Evolutionary conservation across 23 red algal species (phyloP).

Genomic region (Chondrus crispus): DNA sequence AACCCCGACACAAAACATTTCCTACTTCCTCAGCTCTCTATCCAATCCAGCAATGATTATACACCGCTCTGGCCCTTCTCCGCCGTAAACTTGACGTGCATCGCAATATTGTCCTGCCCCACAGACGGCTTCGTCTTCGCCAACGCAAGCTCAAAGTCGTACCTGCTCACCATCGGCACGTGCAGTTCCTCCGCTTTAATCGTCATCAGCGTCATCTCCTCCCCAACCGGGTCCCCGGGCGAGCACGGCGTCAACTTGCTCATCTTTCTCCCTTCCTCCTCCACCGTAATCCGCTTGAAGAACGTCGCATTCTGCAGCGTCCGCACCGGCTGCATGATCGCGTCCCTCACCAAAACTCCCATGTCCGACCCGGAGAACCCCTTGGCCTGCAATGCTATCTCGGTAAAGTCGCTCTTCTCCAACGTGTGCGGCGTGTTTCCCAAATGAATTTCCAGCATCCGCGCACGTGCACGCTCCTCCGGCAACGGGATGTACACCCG

Average conservation of each 20-base stretch:
- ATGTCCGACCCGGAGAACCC: slow-evolving; percentile 98
- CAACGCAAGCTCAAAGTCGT: slow-evolving; percentile 93
- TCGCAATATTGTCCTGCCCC: slow-evolving; percentile 60
- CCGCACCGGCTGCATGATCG: slow-evolving; percentile 99
- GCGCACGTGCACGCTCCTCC: slow-evolving; percentile 65
- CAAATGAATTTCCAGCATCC: slow-evolving; percentile 92
- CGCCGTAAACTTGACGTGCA: slow-evolving; percentile 78
- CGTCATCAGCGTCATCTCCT: slow-evolving; percentile 78
- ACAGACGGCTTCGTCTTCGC: slow-evolving; percentile 79
- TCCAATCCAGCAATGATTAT: neutral
- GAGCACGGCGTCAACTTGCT: slow-evolving; percentile 80
- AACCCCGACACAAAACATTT: neutral
- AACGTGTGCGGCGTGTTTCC: slow-evolving; percentile 81
- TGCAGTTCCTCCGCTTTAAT: slow-evolving; percentile 74
- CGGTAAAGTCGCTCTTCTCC: slow-evolving; percentile 46
- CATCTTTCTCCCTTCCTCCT: slow-evolving; percentile 16
- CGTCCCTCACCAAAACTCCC: slow-evolving; percentile 81
- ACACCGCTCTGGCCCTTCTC: slow-evolving; percentile 91
- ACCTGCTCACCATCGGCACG: slow-evolving; percentile 66
- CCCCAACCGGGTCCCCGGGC: slow-evolving; percentile 73
- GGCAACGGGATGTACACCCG: slow-evolving; percentile 98
- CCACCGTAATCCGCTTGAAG: slow-evolving; percentile 70
- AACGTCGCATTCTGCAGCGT: slow-evolving; percentile 81
- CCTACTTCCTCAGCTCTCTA: neutral
- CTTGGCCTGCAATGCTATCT: slow-evolving; percentile 66